These are phyloP conservation scores for Posidonia australis DNA, from an alignment of 106 monocot species.

Conservation along the genomic window DNA sequence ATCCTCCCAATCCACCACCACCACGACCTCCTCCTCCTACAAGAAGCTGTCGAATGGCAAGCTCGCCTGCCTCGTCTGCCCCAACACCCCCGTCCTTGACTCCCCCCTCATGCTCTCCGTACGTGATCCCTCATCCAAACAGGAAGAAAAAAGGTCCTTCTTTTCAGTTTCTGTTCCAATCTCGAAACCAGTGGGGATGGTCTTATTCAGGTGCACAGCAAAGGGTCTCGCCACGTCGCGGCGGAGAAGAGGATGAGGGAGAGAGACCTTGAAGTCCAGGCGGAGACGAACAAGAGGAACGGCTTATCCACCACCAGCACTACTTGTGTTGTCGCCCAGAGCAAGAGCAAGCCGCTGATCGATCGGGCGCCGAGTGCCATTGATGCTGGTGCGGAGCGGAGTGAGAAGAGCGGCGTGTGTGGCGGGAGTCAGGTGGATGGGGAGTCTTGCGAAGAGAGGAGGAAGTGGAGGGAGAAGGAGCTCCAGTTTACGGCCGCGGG, in stretches of 20 bases:
- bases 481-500: constrained; percentile 62
- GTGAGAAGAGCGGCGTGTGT: no score
- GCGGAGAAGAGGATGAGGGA: constrained; percentile 42
- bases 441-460: constrained; percentile 18
- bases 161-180: neutral
- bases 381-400: neutral
- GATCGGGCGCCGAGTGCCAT: no score
- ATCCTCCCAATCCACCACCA: constrained; percentile 8
- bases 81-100: constrained; percentile 54
- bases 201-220: constrained; percentile 44
- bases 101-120: constrained; percentile 57
- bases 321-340: no score
- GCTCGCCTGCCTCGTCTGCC: constrained; percentile 59
- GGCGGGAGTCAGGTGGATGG: no score
- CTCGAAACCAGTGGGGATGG: no score
- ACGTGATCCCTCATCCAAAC: no score
- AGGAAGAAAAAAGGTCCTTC: no score
- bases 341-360: no score
- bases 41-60: constrained; percentile 65
- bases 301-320: constrained; percentile 16
- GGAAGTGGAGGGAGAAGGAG: constrained; percentile 35
- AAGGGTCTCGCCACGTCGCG: constrained; percentile 58
- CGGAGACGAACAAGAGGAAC: constrained; percentile 50
- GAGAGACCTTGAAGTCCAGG: constrained; percentile 31
- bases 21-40: constrained; percentile 18